phyloP scores from a whole-genome alignment of 2,329 filamentous ascomycete species.

The Dactylellina parvicollis region DNA sequence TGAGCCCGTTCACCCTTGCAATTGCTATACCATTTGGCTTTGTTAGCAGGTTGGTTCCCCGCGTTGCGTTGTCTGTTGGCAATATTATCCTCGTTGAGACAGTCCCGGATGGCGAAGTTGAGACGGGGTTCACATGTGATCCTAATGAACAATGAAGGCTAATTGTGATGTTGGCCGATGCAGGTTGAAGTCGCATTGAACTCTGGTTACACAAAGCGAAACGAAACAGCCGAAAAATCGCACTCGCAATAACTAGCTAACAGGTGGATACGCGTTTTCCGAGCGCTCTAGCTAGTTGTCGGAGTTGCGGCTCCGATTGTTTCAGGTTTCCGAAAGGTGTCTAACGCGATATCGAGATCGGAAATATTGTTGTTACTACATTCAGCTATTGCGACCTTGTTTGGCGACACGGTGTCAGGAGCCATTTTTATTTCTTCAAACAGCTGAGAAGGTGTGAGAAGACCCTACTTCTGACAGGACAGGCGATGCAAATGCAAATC shows the following conservation, averaged over 20 bases:
- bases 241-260: constrained; percentile 5
- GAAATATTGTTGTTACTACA: constrained; percentile 2
- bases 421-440: background rate
- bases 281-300: background rate
- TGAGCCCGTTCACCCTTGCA: constrained; percentile 5
- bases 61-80: constrained; percentile 47
- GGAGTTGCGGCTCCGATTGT: background rate
- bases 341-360: background rate
- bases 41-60: constrained; percentile 41
- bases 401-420: background rate
- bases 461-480: too few species aligned
- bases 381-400: background rate
- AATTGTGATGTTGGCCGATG: background rate
- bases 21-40: background rate
- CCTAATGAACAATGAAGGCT: background rate
- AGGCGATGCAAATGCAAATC: too few species aligned
- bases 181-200: background rate
- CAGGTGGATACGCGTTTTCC: constrained; percentile 14
- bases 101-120: constrained; percentile 4
- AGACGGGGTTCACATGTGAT: background rate
- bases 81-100: constrained; percentile 35
- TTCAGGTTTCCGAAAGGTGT: background rate
- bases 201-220: constrained; percentile 24
- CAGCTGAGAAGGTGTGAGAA: background rate
- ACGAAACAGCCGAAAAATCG: constrained; percentile 2